phyloP scores from a whole-genome alignment of 805 yeast species.

The Hyphopichia homilentoma region DNA sequence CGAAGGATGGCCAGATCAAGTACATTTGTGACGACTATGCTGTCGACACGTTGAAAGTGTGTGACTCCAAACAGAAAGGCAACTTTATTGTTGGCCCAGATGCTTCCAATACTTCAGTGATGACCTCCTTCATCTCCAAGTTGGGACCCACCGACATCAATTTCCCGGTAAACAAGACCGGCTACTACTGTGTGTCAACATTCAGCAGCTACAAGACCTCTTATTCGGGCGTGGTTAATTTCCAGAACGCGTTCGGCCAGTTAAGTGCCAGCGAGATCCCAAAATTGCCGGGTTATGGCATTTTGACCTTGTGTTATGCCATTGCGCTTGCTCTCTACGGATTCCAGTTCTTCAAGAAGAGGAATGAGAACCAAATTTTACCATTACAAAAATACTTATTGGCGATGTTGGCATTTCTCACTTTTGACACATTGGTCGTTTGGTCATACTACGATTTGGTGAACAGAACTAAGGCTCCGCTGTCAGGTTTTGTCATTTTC shows the following conservation, averaged over 20 bases:
- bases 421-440: constrained; percentile 77
- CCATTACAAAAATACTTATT: constrained; percentile 89
- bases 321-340: constrained; percentile 79
- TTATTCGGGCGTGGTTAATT: constrained; percentile 68
- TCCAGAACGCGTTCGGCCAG: constrained; percentile 90
- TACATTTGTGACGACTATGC: constrained; percentile 78
- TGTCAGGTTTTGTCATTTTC: constrained; percentile 56
- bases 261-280: constrained; percentile 89
- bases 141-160: constrained; percentile 58
- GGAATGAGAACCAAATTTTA: constrained; percentile 69
- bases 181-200: constrained; percentile 89
- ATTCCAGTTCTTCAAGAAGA: constrained; percentile 79
- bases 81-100: constrained; percentile 55
- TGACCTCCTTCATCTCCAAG: constrained; percentile 51
- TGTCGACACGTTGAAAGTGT: constrained; percentile 45
- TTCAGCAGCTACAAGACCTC: constrained; percentile 41
- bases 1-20: constrained; percentile 36
- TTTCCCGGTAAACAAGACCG: constrained; percentile 70
- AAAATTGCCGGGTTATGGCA: constrained; percentile 83
- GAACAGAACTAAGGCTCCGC: constrained; percentile 50
- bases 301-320: constrained; percentile 77
- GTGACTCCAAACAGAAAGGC: constrained; percentile 54
- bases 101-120: constrained; percentile 49
- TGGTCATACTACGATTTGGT: constrained; percentile 90
- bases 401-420: constrained; percentile 77